Percentiles rank a stretch among this genome's conserved stretches.
These are phyloP conservation scores for Letharia lupina DNA, from an alignment of 495 filamentous ascomycete genomes.

Conservation along the genomic window DNA sequence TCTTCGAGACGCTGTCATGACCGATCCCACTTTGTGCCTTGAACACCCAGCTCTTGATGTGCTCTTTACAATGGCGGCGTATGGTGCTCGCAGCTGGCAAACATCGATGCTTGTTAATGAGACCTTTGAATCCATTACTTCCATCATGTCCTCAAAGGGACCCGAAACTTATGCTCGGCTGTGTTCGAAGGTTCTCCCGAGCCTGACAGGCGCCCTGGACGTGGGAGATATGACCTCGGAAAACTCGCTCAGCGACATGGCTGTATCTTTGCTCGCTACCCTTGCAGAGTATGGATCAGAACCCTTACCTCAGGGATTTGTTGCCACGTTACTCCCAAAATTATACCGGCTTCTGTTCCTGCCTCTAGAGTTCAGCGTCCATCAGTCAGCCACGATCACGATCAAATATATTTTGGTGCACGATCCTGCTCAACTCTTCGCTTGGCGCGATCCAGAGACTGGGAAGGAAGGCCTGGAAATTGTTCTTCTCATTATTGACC, in stretches of 20 bases:
- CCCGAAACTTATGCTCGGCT: constrained; percentile 67
- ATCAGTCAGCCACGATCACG: constrained; percentile 76
- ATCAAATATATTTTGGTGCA: constrained; percentile 81
- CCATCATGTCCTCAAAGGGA: constrained; percentile 53
- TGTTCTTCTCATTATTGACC: constrained; percentile 83
- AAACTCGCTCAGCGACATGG: constrained; percentile 71
- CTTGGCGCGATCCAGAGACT: constrained; percentile 61
- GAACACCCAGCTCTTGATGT: constrained; percentile 67
- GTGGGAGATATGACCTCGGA: constrained; percentile 77
- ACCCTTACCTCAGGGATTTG: constrained; percentile 79
- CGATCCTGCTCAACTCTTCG: constrained; percentile 77
- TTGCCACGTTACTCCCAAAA: constrained; percentile 78
- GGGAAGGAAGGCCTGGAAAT: constrained; percentile 82
- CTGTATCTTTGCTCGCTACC: constrained; percentile 72
- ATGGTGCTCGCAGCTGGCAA: constrained; percentile 82
- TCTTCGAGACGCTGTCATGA: constrained; percentile 69
- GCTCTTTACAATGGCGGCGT: constrained; percentile 79
- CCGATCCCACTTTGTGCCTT: constrained; percentile 65
- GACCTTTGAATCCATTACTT: constrained; percentile 79
- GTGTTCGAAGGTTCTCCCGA: constrained; percentile 79
- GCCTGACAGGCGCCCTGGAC: constrained; percentile 80
- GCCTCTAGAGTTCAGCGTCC: constrained; percentile 63
- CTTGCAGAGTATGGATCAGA: constrained; percentile 72
- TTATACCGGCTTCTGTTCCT: constrained; percentile 70
- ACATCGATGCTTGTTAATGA: constrained; percentile 74